These are phyloP conservation scores for Mucor irregularis DNA, from an alignment of 371 early-diverging fungal species.

Conservation along the genomic window DNA sequence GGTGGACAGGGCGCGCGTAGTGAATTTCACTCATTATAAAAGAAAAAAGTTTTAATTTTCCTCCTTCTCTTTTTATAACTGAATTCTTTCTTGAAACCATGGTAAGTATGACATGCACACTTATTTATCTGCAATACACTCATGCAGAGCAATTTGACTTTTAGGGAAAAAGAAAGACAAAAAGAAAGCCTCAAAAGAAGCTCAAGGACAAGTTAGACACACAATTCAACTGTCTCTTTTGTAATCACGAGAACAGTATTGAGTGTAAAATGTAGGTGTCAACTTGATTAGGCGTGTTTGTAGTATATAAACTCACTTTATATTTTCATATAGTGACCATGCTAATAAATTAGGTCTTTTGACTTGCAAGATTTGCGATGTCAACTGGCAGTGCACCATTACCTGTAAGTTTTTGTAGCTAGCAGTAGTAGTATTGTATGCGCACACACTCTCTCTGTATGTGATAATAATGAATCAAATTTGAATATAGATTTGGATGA, in stretches of 20 bases:
- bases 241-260: slow-evolving; percentile 87
- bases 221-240: slow-evolving; percentile 87
- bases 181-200: slow-evolving; percentile 73
- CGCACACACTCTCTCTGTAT: background rate
- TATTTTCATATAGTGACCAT: slow-evolving; percentile 33
- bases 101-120: background rate
- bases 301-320: background rate
- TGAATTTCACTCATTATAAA: background rate
- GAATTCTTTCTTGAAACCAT: background rate
- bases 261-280: slow-evolving; percentile 70
- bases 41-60: too few species aligned
- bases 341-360: slow-evolving; percentile 64
- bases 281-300: background rate
- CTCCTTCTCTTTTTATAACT: background rate
- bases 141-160: background rate
- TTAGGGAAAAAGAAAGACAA: slow-evolving; percentile 88
- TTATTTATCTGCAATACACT: too few species aligned
- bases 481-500: slow-evolving; percentile 63
- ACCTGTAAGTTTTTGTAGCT: slow-evolving; percentile 59
- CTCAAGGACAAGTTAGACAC: slow-evolving; percentile 76
- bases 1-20: too few species aligned
- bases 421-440: background rate
- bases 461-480: too few species aligned
- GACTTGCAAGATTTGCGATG: slow-evolving; percentile 76
- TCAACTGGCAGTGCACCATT: slow-evolving; percentile 65